Conservation (phyloP, 2,329 filamentous ascomycete genomes). For the Pseudogymnoascus sp. region DNA sequence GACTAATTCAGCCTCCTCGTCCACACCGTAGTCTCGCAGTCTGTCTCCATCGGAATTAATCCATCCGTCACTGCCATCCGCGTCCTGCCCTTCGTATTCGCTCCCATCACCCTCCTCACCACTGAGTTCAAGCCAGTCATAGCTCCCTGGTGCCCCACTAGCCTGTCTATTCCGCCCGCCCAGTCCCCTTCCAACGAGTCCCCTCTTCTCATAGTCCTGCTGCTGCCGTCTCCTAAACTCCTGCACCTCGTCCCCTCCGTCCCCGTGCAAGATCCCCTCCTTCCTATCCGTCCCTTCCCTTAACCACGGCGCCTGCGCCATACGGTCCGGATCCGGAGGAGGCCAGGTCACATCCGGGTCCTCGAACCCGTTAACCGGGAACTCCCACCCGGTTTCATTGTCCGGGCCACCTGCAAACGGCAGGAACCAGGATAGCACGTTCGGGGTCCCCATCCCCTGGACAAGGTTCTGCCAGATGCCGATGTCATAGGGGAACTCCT, state of each 20-base stretch:
- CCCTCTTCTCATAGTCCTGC: conserved; percentile 36
- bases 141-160: neutral
- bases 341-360: conserved; percentile 54
- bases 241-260: conserved; percentile 33
- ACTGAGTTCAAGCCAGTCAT: conserved; percentile 5
- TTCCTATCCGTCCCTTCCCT: conserved; percentile 16
- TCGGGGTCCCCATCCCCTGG: conserved; percentile 66
- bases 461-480: conserved; percentile 66
- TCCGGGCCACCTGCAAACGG: conserved; percentile 41
- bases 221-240: conserved; percentile 45
- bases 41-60: conserved; percentile 68
- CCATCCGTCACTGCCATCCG: conserved; percentile 53
- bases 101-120: conserved; percentile 22
- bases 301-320: conserved; percentile 25
- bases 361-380: conserved; percentile 73
- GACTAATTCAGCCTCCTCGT: conserved; percentile 59
- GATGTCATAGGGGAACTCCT: conserved; percentile 78
- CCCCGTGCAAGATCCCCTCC: conserved; percentile 13
- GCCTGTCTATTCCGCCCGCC: conserved; percentile 14
- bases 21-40: conserved; percentile 70
- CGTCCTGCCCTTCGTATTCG: conserved; percentile 27
- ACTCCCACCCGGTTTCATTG: conserved; percentile 44
- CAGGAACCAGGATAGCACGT: conserved; percentile 60
- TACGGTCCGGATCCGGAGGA: conserved; percentile 54
- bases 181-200: conserved; percentile 17